These are phyloP conservation scores for Aegilops speltoides DNA, from an alignment of 176 grass and related monocot genomes.

Conservation along the genomic window DNA sequence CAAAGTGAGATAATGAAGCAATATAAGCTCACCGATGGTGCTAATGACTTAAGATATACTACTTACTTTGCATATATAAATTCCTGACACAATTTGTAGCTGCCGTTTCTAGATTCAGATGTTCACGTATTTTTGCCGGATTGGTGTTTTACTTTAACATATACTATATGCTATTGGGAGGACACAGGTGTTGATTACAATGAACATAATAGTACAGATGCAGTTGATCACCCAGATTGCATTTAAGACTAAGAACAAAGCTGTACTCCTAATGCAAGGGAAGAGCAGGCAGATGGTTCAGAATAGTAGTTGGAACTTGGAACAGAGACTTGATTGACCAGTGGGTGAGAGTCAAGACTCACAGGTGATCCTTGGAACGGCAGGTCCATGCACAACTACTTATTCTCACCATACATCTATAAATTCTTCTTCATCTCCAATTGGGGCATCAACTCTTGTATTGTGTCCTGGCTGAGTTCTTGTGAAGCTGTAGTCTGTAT, in stretches of 20 bases:
- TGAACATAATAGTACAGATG: neutral
- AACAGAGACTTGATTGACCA: neutral
- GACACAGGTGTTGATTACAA: neutral
- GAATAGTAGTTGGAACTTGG: neutral
- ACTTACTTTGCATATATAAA: neutral
- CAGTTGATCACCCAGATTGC: neutral
- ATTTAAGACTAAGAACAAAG: neutral
- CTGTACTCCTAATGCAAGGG: neutral
- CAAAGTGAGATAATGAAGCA: neutral
- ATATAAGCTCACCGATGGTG: neutral
- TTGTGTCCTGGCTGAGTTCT: neutral
- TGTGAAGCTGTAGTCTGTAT: neutral
- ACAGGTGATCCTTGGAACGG: neutral
- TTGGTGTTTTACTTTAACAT: neutral
- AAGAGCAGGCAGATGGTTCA: neutral
- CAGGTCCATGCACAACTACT: slow-evolving; percentile 26
- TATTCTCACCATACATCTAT: neutral
- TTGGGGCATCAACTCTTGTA: neutral
- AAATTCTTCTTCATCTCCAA: neutral
- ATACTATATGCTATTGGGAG: neutral
- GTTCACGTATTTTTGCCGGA: neutral
- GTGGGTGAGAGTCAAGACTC: neutral
- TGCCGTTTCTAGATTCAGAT: neutral
- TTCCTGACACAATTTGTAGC: neutral
- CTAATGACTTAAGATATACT: neutral